Conservation (phyloP, 2,329 filamentous ascomycete genomes). For the Sordariomycetes sp. region DNA sequence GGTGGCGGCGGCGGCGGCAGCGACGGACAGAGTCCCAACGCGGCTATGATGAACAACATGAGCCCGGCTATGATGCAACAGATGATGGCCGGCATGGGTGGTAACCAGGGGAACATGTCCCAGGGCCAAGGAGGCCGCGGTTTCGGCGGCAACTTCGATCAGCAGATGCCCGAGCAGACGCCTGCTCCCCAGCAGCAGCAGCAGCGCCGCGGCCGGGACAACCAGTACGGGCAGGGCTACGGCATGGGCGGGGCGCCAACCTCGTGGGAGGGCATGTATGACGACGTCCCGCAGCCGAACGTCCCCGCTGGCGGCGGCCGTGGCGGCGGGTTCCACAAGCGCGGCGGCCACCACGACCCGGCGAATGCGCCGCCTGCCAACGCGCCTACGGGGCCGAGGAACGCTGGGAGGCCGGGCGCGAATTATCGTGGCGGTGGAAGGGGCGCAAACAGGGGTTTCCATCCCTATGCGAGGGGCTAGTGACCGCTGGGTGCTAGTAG, state of each 20-base stretch:
- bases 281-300: conserved; percentile 76
- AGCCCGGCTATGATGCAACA: conserved; percentile 49
- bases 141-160: conserved; percentile 3
- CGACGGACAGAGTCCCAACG: conserved; percentile 2
- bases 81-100: conserved; percentile 28
- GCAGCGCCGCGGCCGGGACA: conserved; percentile 26
- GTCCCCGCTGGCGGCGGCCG: conserved; percentile 24
- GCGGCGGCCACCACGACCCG: conserved; percentile 25
- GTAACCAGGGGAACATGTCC: conserved; percentile 15
- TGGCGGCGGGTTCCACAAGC: conserved; percentile 19
- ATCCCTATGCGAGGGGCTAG: conserved; percentile 52
- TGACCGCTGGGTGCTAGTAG: not conserved
- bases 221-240: conserved; percentile 18
- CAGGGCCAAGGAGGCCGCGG: conserved; percentile 9
- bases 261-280: conserved; percentile 97
- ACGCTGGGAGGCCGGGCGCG: conserved; percentile 79
- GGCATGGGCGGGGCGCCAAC: conserved; percentile 53
- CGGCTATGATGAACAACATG: conserved; percentile 29
- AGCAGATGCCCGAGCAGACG: conserved; percentile 13
- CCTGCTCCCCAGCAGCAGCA: conserved; percentile 25
- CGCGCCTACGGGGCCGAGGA: conserved; percentile 90
- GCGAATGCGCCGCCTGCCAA: conserved; percentile 40
- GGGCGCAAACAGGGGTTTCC: conserved; percentile 64
- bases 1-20: conserved; percentile 22
- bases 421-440: conserved; percentile 89